Evolutionary conservation across 1,284 basidiomycete genomes (phyloP), one percentile per base, ranked within the genome.

Genomic region (Cryptococcus wingfieldii): DNA sequence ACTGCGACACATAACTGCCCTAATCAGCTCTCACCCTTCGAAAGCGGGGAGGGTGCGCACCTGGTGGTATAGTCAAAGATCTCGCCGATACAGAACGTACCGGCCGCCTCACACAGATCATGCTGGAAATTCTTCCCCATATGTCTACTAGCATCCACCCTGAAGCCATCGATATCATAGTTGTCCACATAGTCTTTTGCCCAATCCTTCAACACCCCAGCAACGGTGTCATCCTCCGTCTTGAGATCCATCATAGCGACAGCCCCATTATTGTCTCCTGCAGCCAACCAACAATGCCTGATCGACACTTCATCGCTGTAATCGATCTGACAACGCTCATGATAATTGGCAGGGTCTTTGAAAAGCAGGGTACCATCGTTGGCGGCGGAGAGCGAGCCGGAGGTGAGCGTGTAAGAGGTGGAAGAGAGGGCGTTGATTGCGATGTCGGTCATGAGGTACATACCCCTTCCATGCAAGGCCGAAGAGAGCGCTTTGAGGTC

Each of bases 41-140:
- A 13, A 27, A 14, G 39, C 27, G 31, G 7, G 10, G 31, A 34
- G 31, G 31, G 10, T 9, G 66, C 68, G 51, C 53, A 87, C 75
- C 77, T 69, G 25, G 86, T 78, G 49, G 83, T 79, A 37, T 79
- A 71, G 23, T 80, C 82, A 58, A 83, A 83, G 19, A 90, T 85
- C 75, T 90, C 88, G 38, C 89, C 89, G 48, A 89, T 86, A 58
- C 86, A 88, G 75, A 88, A 90, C 34, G 89, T 84, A 2, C 85
- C 87, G 0, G 87, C 86, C 28, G 80, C 80, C 34, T 75, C 74
- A 63, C 83, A 86, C 66, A 91, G 89, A 1, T 70, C 72, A 1
- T 67, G 60, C 61, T 69, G 71, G 60, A 69, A 71, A 2, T 60
- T 46, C 25, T 58, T 58, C 41, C 50, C 51, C 60, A 76, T 72